These are phyloP conservation scores for Fusarium sp. DNA, from an alignment of 2,329 filamentous ascomycete species.

Conservation along the genomic window DNA sequence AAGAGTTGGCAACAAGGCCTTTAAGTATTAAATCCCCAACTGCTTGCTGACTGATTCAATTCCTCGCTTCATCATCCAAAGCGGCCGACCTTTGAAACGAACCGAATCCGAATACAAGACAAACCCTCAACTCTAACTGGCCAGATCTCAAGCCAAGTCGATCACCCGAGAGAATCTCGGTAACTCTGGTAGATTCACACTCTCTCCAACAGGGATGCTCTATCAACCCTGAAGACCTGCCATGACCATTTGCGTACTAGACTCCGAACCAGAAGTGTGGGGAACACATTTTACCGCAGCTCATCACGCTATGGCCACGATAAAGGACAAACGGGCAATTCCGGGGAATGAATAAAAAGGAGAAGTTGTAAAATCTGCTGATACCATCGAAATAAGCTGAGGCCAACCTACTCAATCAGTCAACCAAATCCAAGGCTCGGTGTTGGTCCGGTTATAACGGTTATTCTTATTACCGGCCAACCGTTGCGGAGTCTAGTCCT, in stretches of 20 bases:
- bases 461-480: neutral
- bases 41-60: neutral
- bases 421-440: neutral
- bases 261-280: constrained; percentile 31
- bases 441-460: neutral
- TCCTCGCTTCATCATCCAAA: neutral
- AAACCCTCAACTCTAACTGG: neutral
- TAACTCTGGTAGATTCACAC: neutral
- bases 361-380: neutral
- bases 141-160: neutral
- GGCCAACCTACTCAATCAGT: neutral
- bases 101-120: neutral
- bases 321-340: neutral
- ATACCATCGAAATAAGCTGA: neutral
- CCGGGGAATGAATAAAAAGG: neutral
- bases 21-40: neutral
- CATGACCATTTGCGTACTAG: constrained; percentile 34
- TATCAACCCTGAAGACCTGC: constrained; percentile 16
- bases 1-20: neutral
- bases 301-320: neutral
- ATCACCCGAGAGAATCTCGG: neutral
- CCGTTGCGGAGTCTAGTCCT: constrained; percentile 34
- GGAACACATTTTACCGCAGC: neutral
- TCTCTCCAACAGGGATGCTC: neutral
- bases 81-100: neutral